Conservation (phyloP, 2,329 filamentous ascomycete genomes). For the Coleophoma crateriformis region DNA sequence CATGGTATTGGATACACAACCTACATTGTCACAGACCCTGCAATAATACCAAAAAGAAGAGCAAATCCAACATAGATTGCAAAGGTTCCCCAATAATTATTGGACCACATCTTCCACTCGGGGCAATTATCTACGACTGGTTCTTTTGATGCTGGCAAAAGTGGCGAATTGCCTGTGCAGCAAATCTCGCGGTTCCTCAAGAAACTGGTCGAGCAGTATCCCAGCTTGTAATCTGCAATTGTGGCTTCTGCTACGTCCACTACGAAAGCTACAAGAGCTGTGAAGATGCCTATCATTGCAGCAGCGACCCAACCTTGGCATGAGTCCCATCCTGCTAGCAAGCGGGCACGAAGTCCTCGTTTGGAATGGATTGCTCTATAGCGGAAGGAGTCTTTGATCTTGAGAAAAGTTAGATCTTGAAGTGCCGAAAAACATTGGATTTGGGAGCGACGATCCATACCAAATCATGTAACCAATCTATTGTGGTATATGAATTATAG, state of each 20-base stretch:
- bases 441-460: constrained; percentile 23
- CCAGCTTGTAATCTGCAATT: constrained; percentile 50
- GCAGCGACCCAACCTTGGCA: constrained; percentile 51
- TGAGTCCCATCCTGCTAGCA: constrained; percentile 39
- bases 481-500: constrained; percentile 57
- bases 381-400: constrained; percentile 53
- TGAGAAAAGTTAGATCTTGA: not conserved
- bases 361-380: constrained; percentile 37
- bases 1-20: too few relatives aligned
- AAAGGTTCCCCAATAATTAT: constrained; percentile 33
- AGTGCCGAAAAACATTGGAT: not conserved
- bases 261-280: constrained; percentile 47
- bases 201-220: constrained; percentile 42
- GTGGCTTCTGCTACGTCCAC: constrained; percentile 50
- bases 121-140: constrained; percentile 20
- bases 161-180: constrained; percentile 28
- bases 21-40: constrained; percentile 39
- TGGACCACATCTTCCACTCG: constrained; percentile 18
- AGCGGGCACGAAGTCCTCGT: constrained; percentile 33
- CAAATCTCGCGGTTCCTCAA: constrained; percentile 44
- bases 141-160: constrained; percentile 4
- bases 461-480: constrained; percentile 57
- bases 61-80: constrained; percentile 44
- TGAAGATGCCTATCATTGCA: constrained; percentile 45
- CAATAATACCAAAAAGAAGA: constrained; percentile 41